A percentile compares a stretch with the other conserved stretches of the same genome.
phyloP scores from a whole-genome alignment of 2,329 filamentous ascomycete genomes.

The Simplicillium sp. region DNA sequence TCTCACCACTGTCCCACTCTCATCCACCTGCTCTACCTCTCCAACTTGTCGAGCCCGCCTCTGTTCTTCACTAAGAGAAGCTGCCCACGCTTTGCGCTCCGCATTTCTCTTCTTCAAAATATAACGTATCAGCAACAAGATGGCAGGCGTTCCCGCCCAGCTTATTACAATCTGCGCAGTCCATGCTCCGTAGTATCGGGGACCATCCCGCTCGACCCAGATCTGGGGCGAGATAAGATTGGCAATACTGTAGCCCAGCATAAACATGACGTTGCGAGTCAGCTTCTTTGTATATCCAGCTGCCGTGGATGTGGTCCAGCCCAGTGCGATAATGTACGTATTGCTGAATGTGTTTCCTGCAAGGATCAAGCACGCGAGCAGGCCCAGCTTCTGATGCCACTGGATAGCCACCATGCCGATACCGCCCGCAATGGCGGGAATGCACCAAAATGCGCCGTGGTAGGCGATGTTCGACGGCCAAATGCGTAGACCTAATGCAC shows the following conservation, averaged over 20 bases:
- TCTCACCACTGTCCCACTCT: constrained; percentile 16
- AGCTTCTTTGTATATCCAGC: constrained; percentile 34
- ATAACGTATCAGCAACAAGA: constrained; percentile 21
- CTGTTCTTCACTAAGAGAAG: constrained; percentile 12
- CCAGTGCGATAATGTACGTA: constrained; percentile 18
- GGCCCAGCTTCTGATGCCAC: constrained; percentile 14
- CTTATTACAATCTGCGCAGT: constrained; percentile 16
- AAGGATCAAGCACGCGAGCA: constrained; percentile 17
- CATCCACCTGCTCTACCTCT: constrained; percentile 14
- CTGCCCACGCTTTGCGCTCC: constrained; percentile 18
- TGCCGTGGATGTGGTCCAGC: constrained; percentile 24
- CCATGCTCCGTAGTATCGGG: constrained; percentile 17
- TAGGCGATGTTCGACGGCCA: no score
- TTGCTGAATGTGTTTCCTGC: constrained; percentile 23
- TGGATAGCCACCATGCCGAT: constrained; percentile 17
- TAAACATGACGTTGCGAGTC: constrained; percentile 28
- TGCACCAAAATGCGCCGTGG: constrained; percentile 17
- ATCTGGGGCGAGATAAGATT: constrained; percentile 27
- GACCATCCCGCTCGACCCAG: constrained; percentile 17
- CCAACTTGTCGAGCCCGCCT: constrained; percentile 14
- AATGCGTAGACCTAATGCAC: no score
- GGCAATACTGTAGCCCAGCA: constrained; percentile 23
- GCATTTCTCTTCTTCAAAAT: constrained; percentile 21
- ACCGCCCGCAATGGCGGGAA: constrained; percentile 15
- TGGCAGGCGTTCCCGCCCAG: constrained; percentile 23